Base-by-base conservation (phyloP, 129 eudicot genomes). In the Solidago caesia region DNA sequence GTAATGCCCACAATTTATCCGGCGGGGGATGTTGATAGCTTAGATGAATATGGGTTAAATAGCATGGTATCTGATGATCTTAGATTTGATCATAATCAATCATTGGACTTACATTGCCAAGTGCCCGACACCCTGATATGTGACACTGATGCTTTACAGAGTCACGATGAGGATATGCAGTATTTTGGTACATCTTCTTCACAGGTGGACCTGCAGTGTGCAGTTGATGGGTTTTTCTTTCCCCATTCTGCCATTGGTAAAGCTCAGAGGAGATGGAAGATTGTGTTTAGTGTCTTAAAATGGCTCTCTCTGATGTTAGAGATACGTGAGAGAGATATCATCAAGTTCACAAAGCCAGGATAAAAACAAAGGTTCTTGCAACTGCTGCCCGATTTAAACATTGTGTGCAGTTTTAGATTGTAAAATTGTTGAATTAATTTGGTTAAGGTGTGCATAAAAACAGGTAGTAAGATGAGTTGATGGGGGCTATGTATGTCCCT, bases 211-310 rank as follows among this genome's bases (percentile, higher is more conserved):
- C 47, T 87, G 39, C 88, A 85, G 41, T 45, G 77, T 61, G 83
- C 80, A 8, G 79, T 78, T 66, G 82, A 72, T 71, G 81, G 84
- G 74, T 83, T 85, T 80, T 63, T 83, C 64, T 59, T 70, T 44
- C 70, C 85, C 65, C 85, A 67, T 57, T 64, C 87, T 61, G 79
- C 86, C 49, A 52, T 75, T 44, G 80, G 70, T 44, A 88, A 85
- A 74, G 90, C 88, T 77, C 86, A 87, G 27, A 78, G 80, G 81
- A 77, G 90, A 78, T 89, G 96, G 96, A 89, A 73, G 56, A 72
- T 89, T 57, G 69, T 89, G 63, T 83, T 70, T 9, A 77, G 84
- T 44, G 96, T 87, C 27, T 39, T 84, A n/a, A 89, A 76, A 67
- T 82, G 85, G 88, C 57, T 82, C 15, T 81, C 85, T 0, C 82